A percentile compares a stretch with the other conserved stretches of the same genome.
These are phyloP conservation scores for Sextonia rubra DNA, from an alignment of 164 flowering plant genomes.

Conservation along the genomic window DNA sequence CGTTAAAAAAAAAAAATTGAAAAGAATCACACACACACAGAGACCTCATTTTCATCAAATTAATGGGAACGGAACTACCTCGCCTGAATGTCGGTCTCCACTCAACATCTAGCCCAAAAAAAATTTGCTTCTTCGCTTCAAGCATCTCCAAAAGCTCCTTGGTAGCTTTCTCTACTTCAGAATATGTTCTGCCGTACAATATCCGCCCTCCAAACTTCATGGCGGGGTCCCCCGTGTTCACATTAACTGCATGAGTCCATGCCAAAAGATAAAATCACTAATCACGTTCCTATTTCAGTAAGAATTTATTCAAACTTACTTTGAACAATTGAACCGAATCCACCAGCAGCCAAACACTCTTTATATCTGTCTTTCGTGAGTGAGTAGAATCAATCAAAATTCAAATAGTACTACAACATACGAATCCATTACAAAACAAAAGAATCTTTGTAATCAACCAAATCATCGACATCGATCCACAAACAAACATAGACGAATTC, in stretches of 20 bases:
- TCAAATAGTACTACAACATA: background rate
- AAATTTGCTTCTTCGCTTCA: slow-evolving; percentile 30
- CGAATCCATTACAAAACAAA: background rate
- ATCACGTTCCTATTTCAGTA: background rate
- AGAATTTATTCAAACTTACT: background rate
- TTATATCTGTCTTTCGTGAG: too few species aligned
- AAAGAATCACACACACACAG: too few species aligned
- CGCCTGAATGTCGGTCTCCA: slow-evolving; percentile 66
- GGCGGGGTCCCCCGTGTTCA: slow-evolving; percentile 31
- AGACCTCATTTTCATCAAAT: background rate
- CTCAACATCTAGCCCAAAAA: slow-evolving; percentile 80
- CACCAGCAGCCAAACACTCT: background rate
- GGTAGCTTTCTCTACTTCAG: slow-evolving; percentile 62
- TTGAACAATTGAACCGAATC: background rate
- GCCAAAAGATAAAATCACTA: background rate
- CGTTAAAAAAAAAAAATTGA: too few species aligned
- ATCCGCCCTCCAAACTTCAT: slow-evolving; percentile 55
- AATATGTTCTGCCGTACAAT: slow-evolving; percentile 46
- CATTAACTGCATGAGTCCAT: slow-evolving; percentile 20
- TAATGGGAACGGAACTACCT: slow-evolving; percentile 63
- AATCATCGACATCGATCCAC: too few species aligned
- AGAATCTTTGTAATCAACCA: too few species aligned
- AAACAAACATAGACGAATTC: too few species aligned
- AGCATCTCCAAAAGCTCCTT: slow-evolving; percentile 43
- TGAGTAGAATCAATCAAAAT: too few species aligned